A percentile compares a stretch with the other conserved stretches of the same genome.
These are phyloP conservation scores for Spencermartinsiella ligniputridi DNA, from an alignment of 1,139 yeast species.

Conservation along the genomic window DNA sequence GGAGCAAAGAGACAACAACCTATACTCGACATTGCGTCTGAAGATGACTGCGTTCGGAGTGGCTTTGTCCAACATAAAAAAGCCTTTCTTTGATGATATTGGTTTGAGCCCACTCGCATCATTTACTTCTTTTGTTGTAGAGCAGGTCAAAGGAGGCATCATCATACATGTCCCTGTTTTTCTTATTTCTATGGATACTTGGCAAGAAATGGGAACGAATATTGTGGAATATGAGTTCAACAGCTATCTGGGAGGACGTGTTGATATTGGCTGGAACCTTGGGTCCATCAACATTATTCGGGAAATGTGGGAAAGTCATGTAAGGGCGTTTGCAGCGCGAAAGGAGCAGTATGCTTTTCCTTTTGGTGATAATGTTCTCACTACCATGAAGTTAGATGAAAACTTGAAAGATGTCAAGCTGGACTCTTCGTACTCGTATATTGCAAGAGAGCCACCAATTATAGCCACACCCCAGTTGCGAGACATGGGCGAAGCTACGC, in stretches of 20 bases:
- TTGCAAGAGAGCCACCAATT: constrained; percentile 67
- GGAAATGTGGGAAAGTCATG: constrained; percentile 86
- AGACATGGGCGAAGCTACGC: constrained; percentile 94
- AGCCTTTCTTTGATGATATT: constrained; percentile 39
- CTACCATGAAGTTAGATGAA: constrained; percentile 42
- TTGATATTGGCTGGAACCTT: constrained; percentile 88
- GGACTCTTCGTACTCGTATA: constrained; percentile 53
- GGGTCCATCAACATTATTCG: constrained; percentile 89
- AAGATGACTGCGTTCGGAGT: constrained; percentile 59
- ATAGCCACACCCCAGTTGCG: constrained; percentile 86
- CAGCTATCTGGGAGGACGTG: constrained; percentile 81
- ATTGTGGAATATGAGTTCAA: constrained; percentile 61
- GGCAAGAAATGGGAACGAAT: constrained; percentile 46
- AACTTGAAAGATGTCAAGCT: constrained; percentile 60
- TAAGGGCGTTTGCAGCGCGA: constrained; percentile 49
- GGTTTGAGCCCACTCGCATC: constrained; percentile 39
- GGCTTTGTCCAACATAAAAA: constrained; percentile 53
- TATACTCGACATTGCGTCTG: constrained; percentile 26
- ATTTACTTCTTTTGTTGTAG: constrained; percentile 52
- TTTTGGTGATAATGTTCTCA: constrained; percentile 10
- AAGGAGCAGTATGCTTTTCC: constrained; percentile 33
- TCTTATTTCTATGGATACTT: constrained; percentile 68
- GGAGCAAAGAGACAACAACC: constrained; percentile 13
- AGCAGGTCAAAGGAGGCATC: constrained; percentile 68
- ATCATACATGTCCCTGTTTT: constrained; percentile 78